Conservation (phyloP, 2,329 filamentous ascomycete genomes). For the Monosporascus sp. region DNA sequence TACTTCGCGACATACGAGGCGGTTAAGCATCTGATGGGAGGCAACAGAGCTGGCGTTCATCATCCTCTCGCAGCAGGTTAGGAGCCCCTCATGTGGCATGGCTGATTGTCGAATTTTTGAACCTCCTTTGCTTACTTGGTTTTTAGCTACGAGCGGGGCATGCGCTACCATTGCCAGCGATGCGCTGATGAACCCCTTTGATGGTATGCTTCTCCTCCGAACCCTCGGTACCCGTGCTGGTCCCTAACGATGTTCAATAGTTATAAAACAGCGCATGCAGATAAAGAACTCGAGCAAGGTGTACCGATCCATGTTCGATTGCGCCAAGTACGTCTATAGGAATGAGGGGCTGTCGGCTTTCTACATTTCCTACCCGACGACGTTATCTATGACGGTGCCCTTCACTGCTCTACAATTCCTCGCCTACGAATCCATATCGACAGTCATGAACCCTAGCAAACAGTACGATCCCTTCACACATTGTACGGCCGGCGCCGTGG, state of each 20-base stretch:
- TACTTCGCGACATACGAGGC: constrained; percentile 98
- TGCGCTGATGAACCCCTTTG: constrained; percentile 98
- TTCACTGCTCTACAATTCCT: constrained; percentile 97
- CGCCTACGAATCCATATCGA: constrained; percentile 94
- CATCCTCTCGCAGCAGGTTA: constrained; percentile 89
- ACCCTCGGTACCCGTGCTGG: background rate
- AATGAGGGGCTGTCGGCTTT: constrained; percentile 87
- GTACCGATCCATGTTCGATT: constrained; percentile 82
- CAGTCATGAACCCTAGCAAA: constrained; percentile 80
- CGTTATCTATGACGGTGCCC: constrained; percentile 95
- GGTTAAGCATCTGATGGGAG: constrained; percentile 93
- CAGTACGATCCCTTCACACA: constrained; percentile 91
- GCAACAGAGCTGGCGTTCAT: constrained; percentile 80
- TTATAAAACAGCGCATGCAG: constrained; percentile 99
- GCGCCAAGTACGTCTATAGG: constrained; percentile 80
- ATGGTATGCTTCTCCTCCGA: constrained; percentile 56
- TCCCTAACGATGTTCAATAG: constrained; percentile 38
- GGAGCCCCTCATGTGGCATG: constrained; percentile 15
- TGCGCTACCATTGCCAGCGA: constrained; percentile 95
- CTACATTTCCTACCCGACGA: constrained; percentile 98
- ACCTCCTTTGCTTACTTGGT: background rate
- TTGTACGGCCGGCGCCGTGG: constrained; percentile 85
- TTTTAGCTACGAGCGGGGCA: constrained; percentile 79
- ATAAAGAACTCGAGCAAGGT: constrained; percentile 84
- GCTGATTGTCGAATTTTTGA: constrained; percentile 4